A percentile compares a stretch with the other conserved stretches of the same genome.
These are phyloP conservation scores for Lactifluus pinguis DNA, from an alignment of 768 basidiomycete genomes.

Conservation along the genomic window DNA sequence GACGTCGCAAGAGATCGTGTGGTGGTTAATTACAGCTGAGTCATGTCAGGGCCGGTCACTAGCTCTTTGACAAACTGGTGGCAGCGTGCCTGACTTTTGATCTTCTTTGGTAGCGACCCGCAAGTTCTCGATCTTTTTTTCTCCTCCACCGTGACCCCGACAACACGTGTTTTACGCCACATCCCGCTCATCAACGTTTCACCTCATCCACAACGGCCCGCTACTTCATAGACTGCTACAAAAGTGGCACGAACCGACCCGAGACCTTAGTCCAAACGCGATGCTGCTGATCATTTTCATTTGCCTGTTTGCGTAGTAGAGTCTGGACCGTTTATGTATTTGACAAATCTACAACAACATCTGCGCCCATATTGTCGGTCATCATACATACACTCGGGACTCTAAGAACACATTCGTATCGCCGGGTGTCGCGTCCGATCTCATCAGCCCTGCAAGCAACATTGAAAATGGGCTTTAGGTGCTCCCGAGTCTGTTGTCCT, in stretches of 20 bases:
- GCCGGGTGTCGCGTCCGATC: not conserved
- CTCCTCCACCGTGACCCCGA: not conserved
- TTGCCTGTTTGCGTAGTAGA: not conserved
- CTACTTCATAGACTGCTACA: not conserved
- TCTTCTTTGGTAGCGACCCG: not conserved
- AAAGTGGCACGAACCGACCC: not conserved
- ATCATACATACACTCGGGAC: not conserved
- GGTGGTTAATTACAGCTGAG: not conserved
- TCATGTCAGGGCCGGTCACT: not conserved
- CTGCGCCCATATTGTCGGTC: not conserved
- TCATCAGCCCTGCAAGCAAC: too few species aligned
- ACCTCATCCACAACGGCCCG: not conserved
- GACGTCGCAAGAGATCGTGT: not conserved
- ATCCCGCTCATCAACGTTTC: conserved; percentile 2
- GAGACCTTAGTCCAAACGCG: not conserved
- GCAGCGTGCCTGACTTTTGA: not conserved
- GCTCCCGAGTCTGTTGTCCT: not conserved
- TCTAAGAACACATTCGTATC: not conserved
- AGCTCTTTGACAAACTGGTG: not conserved
- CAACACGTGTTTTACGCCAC: not conserved
- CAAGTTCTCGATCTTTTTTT: not conserved
- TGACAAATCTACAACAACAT: not conserved
- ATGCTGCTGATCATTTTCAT: not conserved
- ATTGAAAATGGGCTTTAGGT: not conserved
- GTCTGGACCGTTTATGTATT: not conserved